Base-by-base conservation (phyloP, 495 filamentous ascomycete genomes). In the Penicillium samsonianum region DNA sequence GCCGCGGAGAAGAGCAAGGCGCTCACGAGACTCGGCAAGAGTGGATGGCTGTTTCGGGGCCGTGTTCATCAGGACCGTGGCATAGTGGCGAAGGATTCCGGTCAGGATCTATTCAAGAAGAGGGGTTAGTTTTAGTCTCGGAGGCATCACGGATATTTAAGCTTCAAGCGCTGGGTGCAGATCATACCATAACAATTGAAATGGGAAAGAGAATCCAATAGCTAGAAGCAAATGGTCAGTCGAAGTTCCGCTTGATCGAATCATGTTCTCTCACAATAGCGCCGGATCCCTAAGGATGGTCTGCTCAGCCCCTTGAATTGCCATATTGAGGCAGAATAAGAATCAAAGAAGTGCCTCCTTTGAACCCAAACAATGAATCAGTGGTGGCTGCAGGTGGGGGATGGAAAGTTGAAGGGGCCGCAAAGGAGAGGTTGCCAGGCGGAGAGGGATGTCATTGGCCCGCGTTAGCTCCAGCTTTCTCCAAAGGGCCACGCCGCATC, bases 161-260 rank as follows among this genome's bases (percentile, higher is more conserved):
- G 41, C 25, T 31, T 6, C 16, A 4, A 19, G 46, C 54, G 41
- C 22, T 47, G 31, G 50, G 17, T 16, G 12, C 28, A 38, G 38
- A 30, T 31, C 73, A 46, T 83, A 95, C 91, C 95, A 98, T 98
- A 67, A 98, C 94, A 62, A 94, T 80, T 17, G 92, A 92, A 71
- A 98, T 98, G 23, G 94, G 94, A 62, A 98, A 88, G 35, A 98
- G 78, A 73, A 98, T 98, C 94, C 94, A 98, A 78, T 96, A 96
- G 76, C 92, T 97, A 44, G 56, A 61, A 63, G 61, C 55, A 57
- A 20, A 25, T 26, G 44, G 54, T 69, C 22, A 69, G 66, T 49
- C 35, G 16, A 33, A 37, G 35, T 43, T 58, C 50, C n/a, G 35
- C 40, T 55, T 14, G 44, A 43, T 31, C 51, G 45, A 44, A 38